phyloP scores from a whole-genome alignment of 2,329 filamentous ascomycete genomes.

The Nigrospora osmanthi region DNA sequence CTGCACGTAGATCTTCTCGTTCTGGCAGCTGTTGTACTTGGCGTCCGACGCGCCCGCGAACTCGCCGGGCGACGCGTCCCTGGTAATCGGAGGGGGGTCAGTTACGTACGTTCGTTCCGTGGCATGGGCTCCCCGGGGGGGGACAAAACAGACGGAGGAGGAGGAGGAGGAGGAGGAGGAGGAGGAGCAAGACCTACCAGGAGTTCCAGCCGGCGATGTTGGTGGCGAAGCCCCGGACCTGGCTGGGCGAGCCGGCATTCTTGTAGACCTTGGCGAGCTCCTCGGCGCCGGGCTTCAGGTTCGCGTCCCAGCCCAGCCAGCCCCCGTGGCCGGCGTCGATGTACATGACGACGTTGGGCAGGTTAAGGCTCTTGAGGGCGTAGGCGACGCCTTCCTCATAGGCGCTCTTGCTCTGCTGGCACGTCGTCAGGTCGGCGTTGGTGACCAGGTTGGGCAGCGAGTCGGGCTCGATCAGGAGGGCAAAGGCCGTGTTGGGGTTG shows the following conservation, averaged over 20 bases:
- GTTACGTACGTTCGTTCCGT: not conserved
- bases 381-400: conserved; percentile 43
- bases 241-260: conserved; percentile 35
- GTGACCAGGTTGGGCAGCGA: conserved; percentile 53
- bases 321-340: conserved; percentile 51
- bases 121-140: not conserved
- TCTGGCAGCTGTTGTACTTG: conserved; percentile 36
- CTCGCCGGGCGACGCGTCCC: conserved; percentile 21
- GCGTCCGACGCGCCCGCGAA: conserved; percentile 23
- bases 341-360: conserved; percentile 52
- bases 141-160: conserved; percentile 21
- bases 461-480: conserved; percentile 47
- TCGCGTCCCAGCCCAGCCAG: conserved; percentile 52
- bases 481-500: conserved; percentile 36
- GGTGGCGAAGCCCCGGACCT: conserved; percentile 43
- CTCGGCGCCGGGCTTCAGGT: conserved; percentile 42
- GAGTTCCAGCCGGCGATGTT: conserved; percentile 50
- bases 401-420: conserved; percentile 34
- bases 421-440: conserved; percentile 44
- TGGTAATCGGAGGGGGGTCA: not conserved
- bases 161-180: conserved; percentile 36
- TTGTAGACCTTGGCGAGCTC: conserved; percentile 44
- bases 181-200: conserved; percentile 38
- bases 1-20: conserved; percentile 45
- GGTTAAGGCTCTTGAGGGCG: conserved; percentile 39